phyloP scores from a whole-genome alignment of 2,329 filamentous ascomycete genomes.

The Pseudogymnoascus sp. region DNA sequence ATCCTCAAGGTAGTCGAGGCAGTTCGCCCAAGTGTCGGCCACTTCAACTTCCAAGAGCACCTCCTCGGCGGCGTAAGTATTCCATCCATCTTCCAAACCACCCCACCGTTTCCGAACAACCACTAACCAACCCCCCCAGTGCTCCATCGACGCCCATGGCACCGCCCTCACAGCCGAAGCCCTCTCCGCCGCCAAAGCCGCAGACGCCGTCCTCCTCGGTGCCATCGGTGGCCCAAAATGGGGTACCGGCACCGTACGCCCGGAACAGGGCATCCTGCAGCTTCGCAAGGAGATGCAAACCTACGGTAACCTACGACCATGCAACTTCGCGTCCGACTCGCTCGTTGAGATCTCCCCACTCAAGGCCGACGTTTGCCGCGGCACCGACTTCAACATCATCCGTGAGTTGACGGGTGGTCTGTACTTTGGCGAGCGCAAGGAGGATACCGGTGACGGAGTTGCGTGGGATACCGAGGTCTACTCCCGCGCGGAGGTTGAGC shows the following conservation, averaged over 20 bases:
- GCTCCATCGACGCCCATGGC: conserved; percentile 77
- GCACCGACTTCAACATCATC: conserved; percentile 86
- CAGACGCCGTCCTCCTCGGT: conserved; percentile 84
- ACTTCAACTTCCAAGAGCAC: conserved; percentile 86
- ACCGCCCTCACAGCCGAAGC: conserved; percentile 73
- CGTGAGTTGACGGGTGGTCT: conserved; percentile 88
- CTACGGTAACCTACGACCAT: conserved; percentile 91
- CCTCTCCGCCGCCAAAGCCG: conserved; percentile 70
- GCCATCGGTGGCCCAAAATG: conserved; percentile 96
- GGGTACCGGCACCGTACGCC: conserved; percentile 79
- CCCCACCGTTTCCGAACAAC: background rate
- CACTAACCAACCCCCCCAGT: conserved; percentile 40
- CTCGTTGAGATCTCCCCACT: conserved; percentile 80
- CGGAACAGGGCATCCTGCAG: conserved; percentile 82
- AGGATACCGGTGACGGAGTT: conserved; percentile 63
- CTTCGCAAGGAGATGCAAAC: conserved; percentile 90
- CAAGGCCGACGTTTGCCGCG: conserved; percentile 74
- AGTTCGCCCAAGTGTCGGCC: conserved; percentile 55
- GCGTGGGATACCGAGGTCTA: conserved; percentile 86
- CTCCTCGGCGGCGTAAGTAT: conserved; percentile 78
- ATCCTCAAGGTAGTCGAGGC: conserved; percentile 72
- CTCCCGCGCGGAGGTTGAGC: conserved; percentile 75
- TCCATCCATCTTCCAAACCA: conserved; percentile 9
- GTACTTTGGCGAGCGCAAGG: conserved; percentile 86
- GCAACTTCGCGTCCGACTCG: conserved; percentile 84